Evolutionary conservation across 345 rosid genomes (phyloP).

Genomic region (Rhodamnia rubescens): DNA sequence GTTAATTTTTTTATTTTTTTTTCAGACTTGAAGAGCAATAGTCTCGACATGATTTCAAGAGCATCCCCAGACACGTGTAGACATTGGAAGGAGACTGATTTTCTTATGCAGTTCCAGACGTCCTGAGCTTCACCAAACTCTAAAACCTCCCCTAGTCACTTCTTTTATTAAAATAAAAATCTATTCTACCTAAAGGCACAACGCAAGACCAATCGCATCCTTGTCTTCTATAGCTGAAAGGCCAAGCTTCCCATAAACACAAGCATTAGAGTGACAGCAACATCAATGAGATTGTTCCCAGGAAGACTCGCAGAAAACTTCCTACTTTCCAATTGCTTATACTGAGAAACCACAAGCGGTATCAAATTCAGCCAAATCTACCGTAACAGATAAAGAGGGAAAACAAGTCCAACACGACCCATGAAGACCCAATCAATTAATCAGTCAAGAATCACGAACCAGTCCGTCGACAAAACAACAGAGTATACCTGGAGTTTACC

Average conservation of each 20-base stretch:
- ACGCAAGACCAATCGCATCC: background rate
- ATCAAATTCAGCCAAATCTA: background rate
- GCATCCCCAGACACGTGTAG: background rate
- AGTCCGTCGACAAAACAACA: background rate
- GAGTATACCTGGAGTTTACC: conserved; percentile 65
- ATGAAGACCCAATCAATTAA: background rate
- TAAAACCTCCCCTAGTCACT: background rate
- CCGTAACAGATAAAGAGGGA: background rate
- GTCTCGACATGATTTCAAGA: background rate
- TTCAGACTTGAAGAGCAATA: background rate
- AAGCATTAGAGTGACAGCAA: background rate
- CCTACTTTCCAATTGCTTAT: background rate
- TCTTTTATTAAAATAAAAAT: background rate
- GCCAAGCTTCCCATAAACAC: background rate
- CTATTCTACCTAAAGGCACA: background rate
- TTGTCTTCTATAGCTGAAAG: background rate
- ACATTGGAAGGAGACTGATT: background rate
- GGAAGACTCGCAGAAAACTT: background rate
- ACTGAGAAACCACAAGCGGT: background rate
- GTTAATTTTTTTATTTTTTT: background rate
- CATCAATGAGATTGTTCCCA: background rate
- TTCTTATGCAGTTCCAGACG: background rate
- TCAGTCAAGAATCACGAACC: background rate
- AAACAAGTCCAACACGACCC: background rate
- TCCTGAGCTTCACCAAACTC: background rate